Conservation (phyloP, 2,329 filamentous ascomycete species). For the Trichoderma brevicompactum region DNA sequence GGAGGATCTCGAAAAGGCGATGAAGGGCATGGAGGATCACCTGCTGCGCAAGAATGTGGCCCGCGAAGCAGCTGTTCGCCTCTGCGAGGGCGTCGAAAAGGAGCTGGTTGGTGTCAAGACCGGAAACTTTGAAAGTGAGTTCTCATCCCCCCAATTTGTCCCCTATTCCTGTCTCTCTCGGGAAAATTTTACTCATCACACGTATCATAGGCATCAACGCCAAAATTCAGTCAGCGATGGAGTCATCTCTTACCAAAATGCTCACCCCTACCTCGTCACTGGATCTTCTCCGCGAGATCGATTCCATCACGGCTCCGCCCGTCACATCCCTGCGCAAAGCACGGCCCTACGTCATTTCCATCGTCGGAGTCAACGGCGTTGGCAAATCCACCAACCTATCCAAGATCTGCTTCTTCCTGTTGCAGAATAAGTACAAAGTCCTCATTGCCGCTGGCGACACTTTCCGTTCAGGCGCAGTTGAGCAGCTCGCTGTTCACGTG, state of each 20-base stretch:
- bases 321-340: constrained; percentile 64
- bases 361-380: constrained; percentile 97
- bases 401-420: constrained; percentile 96
- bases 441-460: constrained; percentile 94
- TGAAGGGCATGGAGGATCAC: constrained; percentile 96
- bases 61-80: constrained; percentile 85
- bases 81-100: constrained; percentile 89
- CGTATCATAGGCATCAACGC: constrained; percentile 67
- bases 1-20: constrained; percentile 85
- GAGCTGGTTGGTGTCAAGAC: constrained; percentile 92
- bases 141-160: neutral
- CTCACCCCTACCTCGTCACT: constrained; percentile 93
- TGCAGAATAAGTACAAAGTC: constrained; percentile 96
- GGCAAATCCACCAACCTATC: constrained; percentile 97
- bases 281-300: constrained; percentile 92
- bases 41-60: constrained; percentile 95
- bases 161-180: too few relatives aligned
- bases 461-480: constrained; percentile 94
- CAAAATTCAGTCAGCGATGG: constrained; percentile 84
- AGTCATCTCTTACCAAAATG: constrained; percentile 90
- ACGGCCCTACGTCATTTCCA: constrained; percentile 95
- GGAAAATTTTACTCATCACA: neutral
- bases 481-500: constrained; percentile 94
- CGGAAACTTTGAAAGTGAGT: constrained; percentile 77
- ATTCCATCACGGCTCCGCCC: constrained; percentile 71